Percentiles rank a stretch among this genome's conserved stretches.
These are phyloP conservation scores for Phytophthora podocarpi DNA, from an alignment of 352 stramenopile species.

Conservation along the genomic window DNA sequence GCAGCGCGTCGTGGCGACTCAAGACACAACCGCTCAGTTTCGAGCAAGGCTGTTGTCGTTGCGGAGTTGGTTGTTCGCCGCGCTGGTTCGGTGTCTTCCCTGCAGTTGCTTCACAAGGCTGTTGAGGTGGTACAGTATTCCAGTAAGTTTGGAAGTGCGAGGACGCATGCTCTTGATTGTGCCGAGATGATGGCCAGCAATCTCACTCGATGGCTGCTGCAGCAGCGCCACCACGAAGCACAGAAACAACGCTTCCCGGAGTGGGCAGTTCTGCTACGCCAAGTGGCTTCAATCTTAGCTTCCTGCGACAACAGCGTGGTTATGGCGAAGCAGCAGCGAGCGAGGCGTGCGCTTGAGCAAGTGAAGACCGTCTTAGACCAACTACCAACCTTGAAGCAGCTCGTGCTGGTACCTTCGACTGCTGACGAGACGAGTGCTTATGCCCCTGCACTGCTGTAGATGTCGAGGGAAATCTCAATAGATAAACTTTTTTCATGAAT, in stretches of 20 bases:
- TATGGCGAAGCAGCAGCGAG: constrained; percentile 19
- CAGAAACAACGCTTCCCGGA: constrained; percentile 47
- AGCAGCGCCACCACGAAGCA: constrained; percentile 54
- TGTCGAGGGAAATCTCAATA: neutral
- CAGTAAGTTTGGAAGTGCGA: neutral
- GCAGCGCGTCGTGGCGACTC: constrained; percentile 1
- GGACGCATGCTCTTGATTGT: constrained; percentile 31
- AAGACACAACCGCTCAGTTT: constrained; percentile 17
- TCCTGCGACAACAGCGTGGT: neutral
- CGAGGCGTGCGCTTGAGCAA: constrained; percentile 26
- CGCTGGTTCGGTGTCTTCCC: constrained; percentile 40
- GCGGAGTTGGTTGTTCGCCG: constrained; percentile 38
- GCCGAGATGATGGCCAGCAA: constrained; percentile 44
- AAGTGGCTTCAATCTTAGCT: constrained; percentile 40
- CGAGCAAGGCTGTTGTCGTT: constrained; percentile 28
- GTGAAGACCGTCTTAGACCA: constrained; percentile 46
- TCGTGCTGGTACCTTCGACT: constrained; percentile 34
- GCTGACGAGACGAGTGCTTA: constrained; percentile 7
- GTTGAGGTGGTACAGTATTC: constrained; percentile 20
- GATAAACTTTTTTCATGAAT: too few relatives aligned
- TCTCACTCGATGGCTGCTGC: constrained; percentile 36
- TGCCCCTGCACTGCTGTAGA: constrained; percentile 37
- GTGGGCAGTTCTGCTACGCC: constrained; percentile 49
- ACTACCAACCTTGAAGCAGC: constrained; percentile 49
- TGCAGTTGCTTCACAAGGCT: constrained; percentile 42